Evolutionary conservation across 1,284 basidiomycete species (phyloP), one percentile per base, ranked within the genome.

Genomic region (Marasmius oreades): DNA sequence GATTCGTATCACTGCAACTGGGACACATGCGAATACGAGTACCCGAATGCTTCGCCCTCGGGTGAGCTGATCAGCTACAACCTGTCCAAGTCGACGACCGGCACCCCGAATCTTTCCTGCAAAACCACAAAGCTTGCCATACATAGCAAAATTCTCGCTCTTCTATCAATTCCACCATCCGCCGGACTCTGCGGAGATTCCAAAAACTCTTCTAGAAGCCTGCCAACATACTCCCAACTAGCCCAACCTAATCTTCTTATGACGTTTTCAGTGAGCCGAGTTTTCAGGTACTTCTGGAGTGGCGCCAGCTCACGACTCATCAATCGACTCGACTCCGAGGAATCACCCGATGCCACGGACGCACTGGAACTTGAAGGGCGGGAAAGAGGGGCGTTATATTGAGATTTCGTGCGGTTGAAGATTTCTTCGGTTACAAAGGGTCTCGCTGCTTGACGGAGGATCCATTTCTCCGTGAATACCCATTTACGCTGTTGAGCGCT

Each of bases 1-100:
- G 79, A 81, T 61, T 85, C 84, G 0, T 79, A 85, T 56, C 88
- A 86, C 62, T 88, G 85, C 67, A 87, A 86, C 81, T 86, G 84
- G 85, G 84, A 87, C 60, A 85, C 84, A 0, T 85, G 79, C 64
- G n/a, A n/a, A n/a, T n/a, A n/a, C n/a, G n/a, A n/a, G n/a, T n/a
- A n/a, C n/a, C n/a, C n/a, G n/a, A n/a, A n/a, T n/a, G n/a, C n/a
- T n/a, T n/a, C n/a, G n/a, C n/a, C n/a, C n/a, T n/a, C n/a, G n/a
- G n/a, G n/a, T n/a, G n/a, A n/a, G n/a, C n/a, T n/a, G n/a, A n/a
- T n/a, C n/a, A n/a, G n/a, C n/a, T n/a, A n/a, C n/a, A n/a, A n/a
- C n/a, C n/a, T n/a, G n/a, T 31, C 10, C 28, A 31, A 31, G 10
- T 31, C 28, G 28, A 10, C 28, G 10, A 31, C 5, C n/a, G 52